A percentile compares a stretch with the other conserved stretches of the same genome.
phyloP scores from a whole-genome alignment of 441 rosid species.

The Syzygium syzygioides region DNA sequence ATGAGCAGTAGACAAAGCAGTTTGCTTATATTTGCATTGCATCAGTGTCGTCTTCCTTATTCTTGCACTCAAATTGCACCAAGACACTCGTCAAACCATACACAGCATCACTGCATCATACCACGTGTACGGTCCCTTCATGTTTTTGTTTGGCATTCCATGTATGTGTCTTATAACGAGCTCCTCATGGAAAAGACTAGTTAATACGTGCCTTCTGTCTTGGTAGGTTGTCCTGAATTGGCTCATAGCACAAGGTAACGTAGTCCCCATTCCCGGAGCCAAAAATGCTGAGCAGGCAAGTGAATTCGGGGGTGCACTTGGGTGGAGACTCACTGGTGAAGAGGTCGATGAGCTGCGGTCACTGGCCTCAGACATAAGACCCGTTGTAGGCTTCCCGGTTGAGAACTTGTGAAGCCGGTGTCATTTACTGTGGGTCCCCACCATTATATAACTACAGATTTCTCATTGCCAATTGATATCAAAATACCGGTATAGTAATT shows the following conservation, averaged over 20 bases:
- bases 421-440: neutral
- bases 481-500: neutral
- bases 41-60: neutral
- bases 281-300: slow-evolving; percentile 68
- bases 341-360: slow-evolving; percentile 76
- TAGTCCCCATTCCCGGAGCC: slow-evolving; percentile 96
- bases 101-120: neutral
- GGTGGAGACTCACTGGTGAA: slow-evolving; percentile 63
- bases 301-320: slow-evolving; percentile 82
- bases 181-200: neutral
- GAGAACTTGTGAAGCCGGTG: slow-evolving; percentile 43
- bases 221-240: slow-evolving; percentile 83
- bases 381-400: slow-evolving; percentile 72
- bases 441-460: neutral
- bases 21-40: neutral
- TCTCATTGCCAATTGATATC: neutral
- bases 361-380: slow-evolving; percentile 47
- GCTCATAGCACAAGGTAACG: slow-evolving; percentile 86
- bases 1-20: neutral
- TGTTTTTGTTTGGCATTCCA: neutral
- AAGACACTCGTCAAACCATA: neutral
- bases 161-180: neutral
- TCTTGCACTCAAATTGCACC: neutral
- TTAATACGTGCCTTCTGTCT: neutral
- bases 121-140: neutral